Base-by-base conservation (phyloP, 306 rosid genomes). In the Cicer chorassanicum region DNA sequence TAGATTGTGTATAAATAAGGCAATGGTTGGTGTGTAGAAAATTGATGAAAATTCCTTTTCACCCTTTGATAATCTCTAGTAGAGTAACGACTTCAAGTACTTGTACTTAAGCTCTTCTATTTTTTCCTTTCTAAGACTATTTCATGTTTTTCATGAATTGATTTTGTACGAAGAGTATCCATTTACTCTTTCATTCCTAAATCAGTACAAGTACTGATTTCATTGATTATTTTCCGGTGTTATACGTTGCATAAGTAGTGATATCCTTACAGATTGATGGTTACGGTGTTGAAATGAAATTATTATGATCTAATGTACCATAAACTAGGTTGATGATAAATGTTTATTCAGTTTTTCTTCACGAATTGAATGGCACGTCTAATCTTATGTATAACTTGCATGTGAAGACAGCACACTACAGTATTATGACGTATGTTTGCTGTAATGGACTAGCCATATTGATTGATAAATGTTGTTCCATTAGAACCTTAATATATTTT, bases 401-500 rank as follows among this genome's bases (percentile, higher is more conserved):
- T 57, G 19, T 50, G 53, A 24, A 40, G 19, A 34, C 29, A 39
- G 14, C 56, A 59, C 64, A 71, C 29, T 29, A 7, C 15, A 44
- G 15, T 46, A 42, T 36, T 14, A 29, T 57, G 68, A 29, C 18
- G 14, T 38, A 18, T 43, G 41, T 46, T 6, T 13, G 15, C 70
- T 36, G 12, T 16, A 65, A 49, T 10, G 9, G 49, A 11, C 34
- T 51, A 7, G 77, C 8, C 62, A 36, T 59, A 59, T 59, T 42
- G 2, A 49, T 77, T 61, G 54, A 43, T 77, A 4, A 8, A 2
- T 16, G 13, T 68, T 19, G 15, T 69, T 65, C 18, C 1, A 50
- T 63, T 43, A 49, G 16, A n/a, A 79, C 56, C 51, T 43, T 40
- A 14, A 66, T 55, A 40, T 69, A 3, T 54, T 55, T 76, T 61